phyloP scores from a whole-genome alignment of 768 basidiomycete species.

The Crepidotus variabilis region DNA sequence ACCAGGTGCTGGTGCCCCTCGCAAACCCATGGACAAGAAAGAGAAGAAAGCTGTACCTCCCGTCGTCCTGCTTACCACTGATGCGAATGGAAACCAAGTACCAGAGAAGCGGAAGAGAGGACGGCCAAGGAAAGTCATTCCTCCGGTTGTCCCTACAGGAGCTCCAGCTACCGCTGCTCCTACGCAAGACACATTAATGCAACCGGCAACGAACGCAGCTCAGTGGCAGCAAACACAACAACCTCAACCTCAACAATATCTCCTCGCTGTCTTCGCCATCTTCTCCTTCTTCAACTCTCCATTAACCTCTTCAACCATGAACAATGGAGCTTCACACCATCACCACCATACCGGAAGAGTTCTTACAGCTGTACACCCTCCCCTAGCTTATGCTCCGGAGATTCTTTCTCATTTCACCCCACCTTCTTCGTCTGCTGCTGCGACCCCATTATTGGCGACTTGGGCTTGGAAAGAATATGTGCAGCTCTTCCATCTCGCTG shows the following conservation, averaged over 20 bases:
- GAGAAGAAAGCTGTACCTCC: slow-evolving; percentile 29
- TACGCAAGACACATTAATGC: slow-evolving; percentile 17
- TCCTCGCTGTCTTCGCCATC: slow-evolving; percentile 78
- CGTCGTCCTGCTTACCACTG: slow-evolving; percentile 21
- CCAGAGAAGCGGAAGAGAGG: slow-evolving; percentile 85
- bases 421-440: slow-evolving; percentile 19
- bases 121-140: slow-evolving; percentile 69
- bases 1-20: slow-evolving; percentile 9
- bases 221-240: slow-evolving; percentile 22
- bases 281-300: slow-evolving; percentile 87
- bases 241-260: slow-evolving; percentile 53
- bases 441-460: slow-evolving; percentile 8
- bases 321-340: slow-evolving; percentile 23
- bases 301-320: slow-evolving; percentile 36
- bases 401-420: slow-evolving; percentile 24
- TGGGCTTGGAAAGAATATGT: slow-evolving; percentile 52
- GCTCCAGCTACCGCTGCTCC: slow-evolving; percentile 13
- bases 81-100: slow-evolving; percentile 21
- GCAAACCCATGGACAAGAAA: slow-evolving; percentile 44
- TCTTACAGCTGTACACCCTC: slow-evolving; percentile 34
- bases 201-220: background rate
- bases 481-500: slow-evolving; percentile 64
- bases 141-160: slow-evolving; percentile 35
- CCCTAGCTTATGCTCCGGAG: slow-evolving; percentile 29
- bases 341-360: slow-evolving; percentile 61